Percentiles rank a stretch among this genome's conserved stretches.
Evolutionary conservation across 805 yeast species (phyloP).

Genomic region (Ogataea paradorogensis): DNA sequence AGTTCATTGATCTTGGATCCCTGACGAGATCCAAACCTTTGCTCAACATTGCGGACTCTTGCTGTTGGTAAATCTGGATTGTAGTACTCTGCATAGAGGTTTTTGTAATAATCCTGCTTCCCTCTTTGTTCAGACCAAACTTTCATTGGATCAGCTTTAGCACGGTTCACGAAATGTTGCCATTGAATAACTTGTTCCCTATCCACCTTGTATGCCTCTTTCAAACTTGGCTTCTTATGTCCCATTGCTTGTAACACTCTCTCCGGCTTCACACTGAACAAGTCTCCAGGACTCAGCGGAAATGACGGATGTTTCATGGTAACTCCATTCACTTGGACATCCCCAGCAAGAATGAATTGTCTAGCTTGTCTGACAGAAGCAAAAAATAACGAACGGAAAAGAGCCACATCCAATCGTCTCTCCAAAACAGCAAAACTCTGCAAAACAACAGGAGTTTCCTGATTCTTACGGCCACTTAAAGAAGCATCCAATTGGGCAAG

Average conservation of each 20-base stretch:
- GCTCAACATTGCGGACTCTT: slow-evolving; percentile 13
- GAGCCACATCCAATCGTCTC: slow-evolving; percentile 82
- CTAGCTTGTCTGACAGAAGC: slow-evolving; percentile 92
- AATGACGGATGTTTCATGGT: slow-evolving; percentile 75
- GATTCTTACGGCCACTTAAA: slow-evolving; percentile 52
- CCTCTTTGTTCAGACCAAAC: slow-evolving; percentile 50
- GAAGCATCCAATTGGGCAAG: slow-evolving; percentile 89
- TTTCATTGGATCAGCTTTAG: slow-evolving; percentile 52
- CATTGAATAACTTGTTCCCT: slow-evolving; percentile 68
- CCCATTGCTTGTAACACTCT: slow-evolving; percentile 85
- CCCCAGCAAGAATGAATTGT: slow-evolving; percentile 75
- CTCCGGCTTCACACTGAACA: slow-evolving; percentile 81
- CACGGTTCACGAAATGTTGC: slow-evolving; percentile 68
- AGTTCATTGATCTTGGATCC: slow-evolving; percentile 36
- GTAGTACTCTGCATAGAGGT: slow-evolving; percentile 22
- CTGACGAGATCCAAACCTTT: slow-evolving; percentile 33
- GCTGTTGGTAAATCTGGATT: slow-evolving; percentile 18
- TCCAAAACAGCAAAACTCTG: slow-evolving; percentile 90
- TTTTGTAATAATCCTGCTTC: slow-evolving; percentile 42
- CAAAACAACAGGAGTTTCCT: slow-evolving; percentile 71
- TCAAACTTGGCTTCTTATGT: slow-evolving; percentile 72
- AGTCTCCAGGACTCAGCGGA: slow-evolving; percentile 78
- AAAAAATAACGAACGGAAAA: slow-evolving; percentile 91
- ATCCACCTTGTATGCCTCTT: slow-evolving; percentile 66
- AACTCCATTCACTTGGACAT: slow-evolving; percentile 84